Evolutionary conservation across 495 filamentous ascomycete species (phyloP).

Genomic region (Apiosordaria backusii): DNA sequence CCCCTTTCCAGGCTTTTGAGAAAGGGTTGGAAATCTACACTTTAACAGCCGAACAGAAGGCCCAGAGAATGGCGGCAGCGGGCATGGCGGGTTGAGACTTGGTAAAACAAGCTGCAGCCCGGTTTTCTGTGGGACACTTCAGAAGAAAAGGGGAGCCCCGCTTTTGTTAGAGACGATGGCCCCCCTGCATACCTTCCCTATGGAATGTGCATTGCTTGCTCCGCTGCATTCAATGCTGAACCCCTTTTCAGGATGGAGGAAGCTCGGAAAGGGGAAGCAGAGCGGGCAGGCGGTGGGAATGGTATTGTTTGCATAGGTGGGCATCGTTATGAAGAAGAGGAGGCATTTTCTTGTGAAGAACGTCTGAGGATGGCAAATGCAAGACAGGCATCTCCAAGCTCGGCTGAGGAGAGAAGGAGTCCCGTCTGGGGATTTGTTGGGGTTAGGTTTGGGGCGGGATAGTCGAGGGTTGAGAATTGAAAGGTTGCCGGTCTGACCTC

Average conservation of each 20-base stretch:
- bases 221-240: background rate
- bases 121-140: background rate
- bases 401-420: background rate
- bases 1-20: background rate
- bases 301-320: no score
- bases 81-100: background rate
- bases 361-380: background rate
- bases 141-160: background rate
- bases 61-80: no score
- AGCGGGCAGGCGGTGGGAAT: no score
- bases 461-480: background rate
- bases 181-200: background rate
- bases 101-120: background rate
- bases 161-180: background rate
- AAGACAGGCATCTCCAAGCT: conserved; percentile 8
- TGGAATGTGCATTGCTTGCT: background rate
- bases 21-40: background rate
- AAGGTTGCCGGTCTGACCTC: background rate
- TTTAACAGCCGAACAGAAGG: no score
- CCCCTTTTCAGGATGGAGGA: background rate
- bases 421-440: background rate
- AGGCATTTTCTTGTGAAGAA: background rate
- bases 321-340: background rate
- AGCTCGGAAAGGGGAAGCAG: background rate
- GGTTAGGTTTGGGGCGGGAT: conserved; percentile 1